Conservation (phyloP, 1,284 basidiomycete species). For the Pyrrhoderma lamaoense region DNA sequence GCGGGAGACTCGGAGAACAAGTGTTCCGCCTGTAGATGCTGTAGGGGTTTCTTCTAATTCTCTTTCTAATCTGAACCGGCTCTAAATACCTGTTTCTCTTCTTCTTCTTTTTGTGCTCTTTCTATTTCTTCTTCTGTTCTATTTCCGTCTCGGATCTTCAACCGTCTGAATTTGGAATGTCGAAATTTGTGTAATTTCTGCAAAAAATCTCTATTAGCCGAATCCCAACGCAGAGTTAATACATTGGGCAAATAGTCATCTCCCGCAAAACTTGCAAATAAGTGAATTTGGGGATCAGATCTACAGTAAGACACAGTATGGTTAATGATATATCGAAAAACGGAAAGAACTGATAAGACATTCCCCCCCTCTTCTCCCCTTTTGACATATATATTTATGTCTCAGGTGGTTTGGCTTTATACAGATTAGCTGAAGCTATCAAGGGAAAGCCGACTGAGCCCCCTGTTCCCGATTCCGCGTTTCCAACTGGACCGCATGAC, state of each 20-base stretch:
- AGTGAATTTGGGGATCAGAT: slow-evolving; percentile 42
- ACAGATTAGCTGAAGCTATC: slow-evolving; percentile 71
- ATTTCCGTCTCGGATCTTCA: slow-evolving; percentile 13
- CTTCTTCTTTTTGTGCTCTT: no score
- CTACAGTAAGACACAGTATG: slow-evolving; percentile 39
- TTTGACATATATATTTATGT: background rate
- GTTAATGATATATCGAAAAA: background rate
- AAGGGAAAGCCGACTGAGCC: slow-evolving; percentile 61
- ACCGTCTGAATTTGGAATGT: no score
- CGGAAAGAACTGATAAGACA: background rate
- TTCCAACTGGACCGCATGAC: slow-evolving; percentile 58
- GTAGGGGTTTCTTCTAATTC: slow-evolving; percentile 29
- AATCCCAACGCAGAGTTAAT: slow-evolving; percentile 43
- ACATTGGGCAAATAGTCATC: slow-evolving; percentile 79
- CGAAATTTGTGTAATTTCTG: background rate
- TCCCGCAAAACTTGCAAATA: slow-evolving; percentile 66
- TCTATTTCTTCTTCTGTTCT: slow-evolving; percentile 19
- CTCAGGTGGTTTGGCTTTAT: slow-evolving; percentile 43
- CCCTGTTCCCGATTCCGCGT: slow-evolving; percentile 71
- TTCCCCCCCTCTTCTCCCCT: background rate
- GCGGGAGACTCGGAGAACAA: slow-evolving; percentile 48
- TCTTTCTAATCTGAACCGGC: slow-evolving; percentile 17
- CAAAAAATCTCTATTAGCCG: slow-evolving; percentile 20
- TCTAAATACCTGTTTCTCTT: slow-evolving; percentile 15
- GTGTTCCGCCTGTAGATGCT: slow-evolving; percentile 29